Base-by-base conservation (phyloP, 176 grass and related monocot genomes). In the Lolium multiflorum region DNA sequence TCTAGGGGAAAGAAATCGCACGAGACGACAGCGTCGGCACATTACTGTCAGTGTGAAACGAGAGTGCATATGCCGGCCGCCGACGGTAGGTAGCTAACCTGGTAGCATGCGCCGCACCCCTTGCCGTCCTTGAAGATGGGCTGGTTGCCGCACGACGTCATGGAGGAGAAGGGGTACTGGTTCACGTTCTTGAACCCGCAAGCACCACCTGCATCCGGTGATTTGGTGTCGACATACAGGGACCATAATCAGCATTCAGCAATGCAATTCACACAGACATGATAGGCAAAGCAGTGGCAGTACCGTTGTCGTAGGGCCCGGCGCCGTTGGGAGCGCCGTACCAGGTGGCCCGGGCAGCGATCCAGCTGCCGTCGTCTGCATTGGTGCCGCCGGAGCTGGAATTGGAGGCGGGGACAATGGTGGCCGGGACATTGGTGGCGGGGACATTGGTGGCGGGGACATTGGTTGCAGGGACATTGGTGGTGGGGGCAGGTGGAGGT, bases 121-220 rank as follows among this genome's bases (percentile, higher is more conserved):
- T 66, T 66, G 63, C 63, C 63, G 63, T 66, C 26, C 63, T 66
- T 66, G 63, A 66, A 66, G 63, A 66, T 26, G 14, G 63, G 63
- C 63, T 66, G 63, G 63, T 66, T 66, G 63, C 63, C 63, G 63
- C 63, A 66, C 6, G 63, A 66, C 63, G 63, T 66, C 63, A 66
- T 66, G 1, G 63, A 6, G 26, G 63, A 66, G 63, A 66, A 66
- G 7, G 63, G 63, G 12, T 26, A 28, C 26, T 7, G 15, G 63
- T 66, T 66, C 63, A 66, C 63, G 63, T 66, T 66, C 63, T 66
- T 66, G 63, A 66, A 66, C 63, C 63, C 63, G 63, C 63, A 66
- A 66, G 63, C 63, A 7, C 63, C 63, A 66, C 63, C 63, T 66
- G 63, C 63, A 35, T 35, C 63, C 13, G 25, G 25, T 26, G 5